phyloP scores from a whole-genome alignment of 202 grass and related monocot genomes.

The Elaeis oleifera region DNA sequence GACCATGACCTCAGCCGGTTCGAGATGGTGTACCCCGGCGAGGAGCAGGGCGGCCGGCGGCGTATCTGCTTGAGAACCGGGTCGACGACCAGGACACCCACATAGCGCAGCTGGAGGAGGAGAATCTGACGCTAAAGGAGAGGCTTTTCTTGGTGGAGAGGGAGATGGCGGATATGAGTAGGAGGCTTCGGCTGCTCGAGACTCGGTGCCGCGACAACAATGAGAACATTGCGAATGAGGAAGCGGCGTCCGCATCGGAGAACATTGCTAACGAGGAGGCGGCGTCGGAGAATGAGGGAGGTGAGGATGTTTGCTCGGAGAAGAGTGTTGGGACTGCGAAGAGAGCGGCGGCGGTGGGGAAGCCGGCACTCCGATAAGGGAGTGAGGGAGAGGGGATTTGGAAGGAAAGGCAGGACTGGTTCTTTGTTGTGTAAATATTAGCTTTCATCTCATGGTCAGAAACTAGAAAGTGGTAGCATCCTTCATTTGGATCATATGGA shows the following conservation, averaged over 20 bases:
- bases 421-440: no score
- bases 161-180: constrained; percentile 59
- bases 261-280: constrained; percentile 2
- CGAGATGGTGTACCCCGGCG: constrained; percentile 76
- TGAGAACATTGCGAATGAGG: background rate
- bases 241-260: background rate
- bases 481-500: no score
- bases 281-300: constrained; percentile 22
- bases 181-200: constrained; percentile 51
- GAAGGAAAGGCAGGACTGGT: no score
- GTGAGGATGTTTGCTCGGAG: constrained; percentile 21
- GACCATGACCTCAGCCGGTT: constrained; percentile 96
- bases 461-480: no score
- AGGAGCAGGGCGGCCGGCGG: constrained; percentile 15
- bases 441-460: no score
- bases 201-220: constrained; percentile 24
- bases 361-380: no score
- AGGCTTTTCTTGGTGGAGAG: constrained; percentile 78
- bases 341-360: background rate
- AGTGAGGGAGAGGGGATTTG: no score
- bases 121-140: constrained; percentile 85
- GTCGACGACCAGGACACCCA: constrained; percentile 60
- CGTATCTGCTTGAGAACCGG: constrained; percentile 34
- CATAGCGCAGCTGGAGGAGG: constrained; percentile 65
- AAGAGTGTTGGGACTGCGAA: constrained; percentile 17